Base-by-base conservation (phyloP, 169 alveolate genomes). In the Plasmodium gallinaceum region DNA sequence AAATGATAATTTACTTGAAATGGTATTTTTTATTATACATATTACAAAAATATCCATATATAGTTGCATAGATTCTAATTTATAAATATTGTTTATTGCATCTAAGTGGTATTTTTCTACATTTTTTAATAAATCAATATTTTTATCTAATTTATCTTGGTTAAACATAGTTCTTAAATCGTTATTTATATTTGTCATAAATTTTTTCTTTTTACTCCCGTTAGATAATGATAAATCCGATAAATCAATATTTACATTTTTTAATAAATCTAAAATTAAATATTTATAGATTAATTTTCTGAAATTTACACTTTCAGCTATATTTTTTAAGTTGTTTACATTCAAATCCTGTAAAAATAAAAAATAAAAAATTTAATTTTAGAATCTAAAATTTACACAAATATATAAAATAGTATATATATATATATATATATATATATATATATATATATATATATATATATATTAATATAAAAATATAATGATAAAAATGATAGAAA, bases 91-190 rank as follows among this genome's bases (percentile, higher is more conserved):
- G 48, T 64, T 52, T 32, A 78, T 69, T 48, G 12, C 32, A 51
- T 78, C 64, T 26, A 78, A 20, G 20, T 78, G 89, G 45, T 78
- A 78, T 54, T 42, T 78, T 46, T 78, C 66, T 16, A 65, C 89
- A 2, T 70, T 65, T 48, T 64, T 51, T 16, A 78, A 20, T 18
- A 78, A 43, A 14, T 51, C 58, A 14, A 18, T 26, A 62, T 65
- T 26, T 18, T 78, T 78, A 2, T 42, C 22, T 78, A 66, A 5
- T 51, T 58, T 69, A 12, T 32, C 37, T 75, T 42, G 43, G 16
- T 8, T n/a, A 37, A 66, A 16, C 16, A 16, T 14, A 39, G 32
- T 66, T 66, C 16, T 57, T 4, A 42, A 16, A 39, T n/a, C 32
- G 16, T 16, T 7, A 22, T 66, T 24, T 42, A 9, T 66, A 66